Evolutionary conservation across 306 rosid species (phyloP).

Genomic region (Sicyos baderoa): DNA sequence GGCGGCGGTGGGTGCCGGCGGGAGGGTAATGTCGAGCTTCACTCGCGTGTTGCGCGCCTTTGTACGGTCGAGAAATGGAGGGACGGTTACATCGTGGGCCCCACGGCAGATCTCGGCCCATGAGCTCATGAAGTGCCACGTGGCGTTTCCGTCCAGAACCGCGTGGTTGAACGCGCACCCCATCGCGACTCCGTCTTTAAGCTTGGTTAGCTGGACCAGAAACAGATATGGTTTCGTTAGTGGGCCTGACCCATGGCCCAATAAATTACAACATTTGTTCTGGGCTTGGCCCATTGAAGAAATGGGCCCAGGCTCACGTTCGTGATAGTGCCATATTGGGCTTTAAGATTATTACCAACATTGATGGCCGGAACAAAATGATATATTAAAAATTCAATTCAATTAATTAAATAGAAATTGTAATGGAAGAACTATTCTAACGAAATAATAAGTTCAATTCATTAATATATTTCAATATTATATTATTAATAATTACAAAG

Average conservation of each 20-base stretch:
- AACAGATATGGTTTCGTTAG: neutral
- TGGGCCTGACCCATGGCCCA: constrained; percentile 5
- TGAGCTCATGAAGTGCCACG: constrained; percentile 92
- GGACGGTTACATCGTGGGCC: constrained; percentile 32
- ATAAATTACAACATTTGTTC: neutral
- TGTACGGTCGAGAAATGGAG: constrained; percentile 66
- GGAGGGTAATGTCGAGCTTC: constrained; percentile 61
- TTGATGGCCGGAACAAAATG: neutral
- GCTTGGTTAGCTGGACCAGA: constrained; percentile 56
- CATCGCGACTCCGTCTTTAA: constrained; percentile 76
- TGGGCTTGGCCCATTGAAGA: neutral
- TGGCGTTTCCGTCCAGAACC: constrained; percentile 73
- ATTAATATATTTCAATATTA: too few relatives aligned
- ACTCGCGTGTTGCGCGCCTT: constrained; percentile 72
- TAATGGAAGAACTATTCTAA: too few relatives aligned
- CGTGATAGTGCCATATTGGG: neutral
- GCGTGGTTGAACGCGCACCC: constrained; percentile 95
- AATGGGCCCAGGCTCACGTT: constrained; percentile 6
- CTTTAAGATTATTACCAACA: neutral
- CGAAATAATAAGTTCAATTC: too few relatives aligned
- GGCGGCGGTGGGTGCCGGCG: constrained; percentile 21
- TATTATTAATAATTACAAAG: too few relatives aligned
- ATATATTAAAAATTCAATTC: too few relatives aligned
- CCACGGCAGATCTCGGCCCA: constrained; percentile 79
- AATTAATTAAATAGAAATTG: too few relatives aligned